Evolutionary conservation across 2,329 filamentous ascomycete species (phyloP).

Genomic region (Daldinia sp.): DNA sequence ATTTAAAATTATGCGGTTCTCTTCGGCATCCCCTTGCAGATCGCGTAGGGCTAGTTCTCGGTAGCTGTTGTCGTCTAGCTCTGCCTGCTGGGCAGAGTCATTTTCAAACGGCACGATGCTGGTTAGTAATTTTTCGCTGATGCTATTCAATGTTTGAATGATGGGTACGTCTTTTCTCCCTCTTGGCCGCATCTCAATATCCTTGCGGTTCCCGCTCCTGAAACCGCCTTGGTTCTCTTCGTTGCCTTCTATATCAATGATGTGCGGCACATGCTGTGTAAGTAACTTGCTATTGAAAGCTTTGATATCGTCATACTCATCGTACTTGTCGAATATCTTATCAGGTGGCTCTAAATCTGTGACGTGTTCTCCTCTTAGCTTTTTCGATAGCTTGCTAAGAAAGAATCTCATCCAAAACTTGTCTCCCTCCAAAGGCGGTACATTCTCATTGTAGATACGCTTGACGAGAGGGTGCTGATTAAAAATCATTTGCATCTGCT

Average conservation of each 20-base stretch:
- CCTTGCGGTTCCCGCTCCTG: conserved; percentile 82
- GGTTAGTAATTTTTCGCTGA: conserved; percentile 93
- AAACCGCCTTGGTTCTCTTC: conserved; percentile 92
- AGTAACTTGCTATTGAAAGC: conserved; percentile 62
- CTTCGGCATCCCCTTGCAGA: conserved; percentile 75
- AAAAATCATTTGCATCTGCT: conserved; percentile 94
- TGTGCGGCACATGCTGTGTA: conserved; percentile 78
- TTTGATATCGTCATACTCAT: conserved; percentile 73
- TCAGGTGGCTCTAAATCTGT: conserved; percentile 80
- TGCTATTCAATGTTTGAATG: conserved; percentile 84
- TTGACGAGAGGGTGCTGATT: conserved; percentile 91
- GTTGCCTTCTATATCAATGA: conserved; percentile 92
- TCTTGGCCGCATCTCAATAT: conserved; percentile 84
- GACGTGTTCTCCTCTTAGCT: conserved; percentile 87
- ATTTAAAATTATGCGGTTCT: conserved; percentile 82
- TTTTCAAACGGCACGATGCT: conserved; percentile 82
- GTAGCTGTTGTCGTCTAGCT: conserved; percentile 76
- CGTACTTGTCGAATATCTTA: conserved; percentile 83
- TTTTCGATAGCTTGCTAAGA: conserved; percentile 87
- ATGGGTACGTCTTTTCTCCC: conserved; percentile 81
- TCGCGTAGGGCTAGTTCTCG: conserved; percentile 81
- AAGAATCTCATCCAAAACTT: conserved; percentile 97
- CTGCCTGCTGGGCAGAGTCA: conserved; percentile 70
- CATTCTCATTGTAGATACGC: conserved; percentile 90
- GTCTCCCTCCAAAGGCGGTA: conserved; percentile 78